Evolutionary conservation across 2,329 filamentous ascomycete species (phyloP), one percentile per base, ranked within the genome.

Genomic region (Coleophoma cylindrospora): DNA sequence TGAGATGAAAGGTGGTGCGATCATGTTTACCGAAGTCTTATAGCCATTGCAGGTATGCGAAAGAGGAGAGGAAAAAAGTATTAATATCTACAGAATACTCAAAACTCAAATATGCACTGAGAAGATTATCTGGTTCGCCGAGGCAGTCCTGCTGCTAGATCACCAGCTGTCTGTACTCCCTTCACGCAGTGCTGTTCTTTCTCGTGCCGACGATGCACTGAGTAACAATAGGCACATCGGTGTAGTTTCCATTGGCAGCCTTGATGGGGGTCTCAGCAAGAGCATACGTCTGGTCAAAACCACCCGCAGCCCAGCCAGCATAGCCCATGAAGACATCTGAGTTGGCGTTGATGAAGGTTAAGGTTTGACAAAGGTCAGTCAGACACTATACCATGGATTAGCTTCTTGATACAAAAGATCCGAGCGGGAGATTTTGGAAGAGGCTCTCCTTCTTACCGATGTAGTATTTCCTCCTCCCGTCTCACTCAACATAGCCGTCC

Each of bases 401-500:
- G 15, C 43, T 38, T 27, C 27, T 27, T 27, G 27, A 27, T 27
- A 27, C 27, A 27, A 27, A 10, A 7, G 9, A 27, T 10, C 27
- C 9, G 44, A 48, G 53, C 68, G 70, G 44, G 58, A 64, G 2
- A 55, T 54, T 11, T 64, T 47, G 51, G 19, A 10, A 43, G n/a
- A 22, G 9, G 5, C 6, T 3, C 12, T 22, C 40, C 14, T 57
- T 4, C 47, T 62, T 33, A 44, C 41, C 10, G 41, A 44, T 27
- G 41, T 22, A 55, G 17, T 64, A 17, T 61, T 65, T 3, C 60
- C 60, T 22, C 62, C 76, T 6, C 79, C 78, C 2, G 74, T 76
- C 64, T 82, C 79, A 14, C 71, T 77, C 15, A 80, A 61, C 10
- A 82, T 61, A 4, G 72, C 79, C 56, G 72, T 66, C 5, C 79